phyloP scores from a whole-genome alignment of 2,329 filamentous ascomycete species.

The Hymenoscyphus repandus region DNA sequence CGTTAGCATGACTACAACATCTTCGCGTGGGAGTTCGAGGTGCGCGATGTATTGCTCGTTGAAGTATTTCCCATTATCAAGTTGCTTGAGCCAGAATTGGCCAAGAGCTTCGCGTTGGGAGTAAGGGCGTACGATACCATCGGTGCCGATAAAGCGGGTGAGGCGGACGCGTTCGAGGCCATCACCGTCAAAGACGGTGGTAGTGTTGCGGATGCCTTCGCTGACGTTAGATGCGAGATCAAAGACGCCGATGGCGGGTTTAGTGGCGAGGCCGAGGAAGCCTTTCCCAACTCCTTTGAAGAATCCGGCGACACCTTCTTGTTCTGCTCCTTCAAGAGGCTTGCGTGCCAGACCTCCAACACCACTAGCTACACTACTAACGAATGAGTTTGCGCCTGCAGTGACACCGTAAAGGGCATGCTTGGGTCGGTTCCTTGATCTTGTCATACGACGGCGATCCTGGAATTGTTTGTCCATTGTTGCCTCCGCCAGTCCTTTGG shows the following conservation, averaged over 20 bases:
- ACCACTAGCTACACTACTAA: conserved; percentile 86
- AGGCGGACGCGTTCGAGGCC: conserved; percentile 93
- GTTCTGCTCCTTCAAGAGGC: conserved; percentile 90
- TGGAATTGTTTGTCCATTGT: conserved; percentile 99
- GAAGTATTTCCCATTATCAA: conserved; percentile 97
- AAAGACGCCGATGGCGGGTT: conserved; percentile 93
- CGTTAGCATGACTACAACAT: conserved; percentile 85
- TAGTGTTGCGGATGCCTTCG: conserved; percentile 97
- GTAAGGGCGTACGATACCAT: conserved; percentile 92
- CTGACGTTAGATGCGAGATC: conserved; percentile 96
- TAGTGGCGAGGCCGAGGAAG: conserved; percentile 87
- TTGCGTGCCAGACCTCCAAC: conserved; percentile 91
- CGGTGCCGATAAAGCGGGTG: conserved; percentile 83
- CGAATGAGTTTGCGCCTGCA: conserved; percentile 89
- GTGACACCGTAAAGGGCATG: conserved; percentile 96
- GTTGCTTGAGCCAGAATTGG: conserved; percentile 97
- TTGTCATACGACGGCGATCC: conserved; percentile 87
- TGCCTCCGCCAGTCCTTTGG: conserved; percentile 90
- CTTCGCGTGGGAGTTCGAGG: conserved; percentile 81
- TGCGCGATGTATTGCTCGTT: conserved; percentile 97
- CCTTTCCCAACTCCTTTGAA: conserved; percentile 98
- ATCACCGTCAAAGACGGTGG: conserved; percentile 92
- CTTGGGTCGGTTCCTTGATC: conserved; percentile 89
- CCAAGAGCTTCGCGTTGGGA: conserved; percentile 91
- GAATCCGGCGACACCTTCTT: conserved; percentile 89